phyloP scores from a whole-genome alignment of 2,329 filamentous ascomycete genomes.

The Stachybotrys echinatus region DNA sequence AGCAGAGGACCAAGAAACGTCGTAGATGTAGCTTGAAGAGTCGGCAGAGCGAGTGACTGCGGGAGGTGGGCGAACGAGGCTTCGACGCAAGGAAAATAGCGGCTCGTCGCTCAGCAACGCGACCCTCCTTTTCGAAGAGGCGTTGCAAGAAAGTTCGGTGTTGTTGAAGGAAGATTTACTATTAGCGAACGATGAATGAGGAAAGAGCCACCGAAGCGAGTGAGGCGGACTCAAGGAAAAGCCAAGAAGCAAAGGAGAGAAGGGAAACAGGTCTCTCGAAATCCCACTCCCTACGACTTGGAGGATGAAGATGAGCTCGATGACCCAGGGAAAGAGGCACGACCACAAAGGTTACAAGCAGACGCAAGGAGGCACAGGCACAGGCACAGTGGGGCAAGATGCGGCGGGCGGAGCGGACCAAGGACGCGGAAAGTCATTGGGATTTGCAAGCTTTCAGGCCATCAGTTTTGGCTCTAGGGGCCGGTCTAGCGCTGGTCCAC shows the following conservation, averaged over 20 bases:
- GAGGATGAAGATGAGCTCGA: constrained; percentile 12
- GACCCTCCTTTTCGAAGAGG: constrained; percentile 18
- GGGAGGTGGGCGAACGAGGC: constrained; percentile 8
- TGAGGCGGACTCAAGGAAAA: constrained; percentile 38
- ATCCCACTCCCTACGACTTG: constrained; percentile 14
- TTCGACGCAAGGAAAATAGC: constrained; percentile 7
- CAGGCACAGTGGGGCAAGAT: background rate
- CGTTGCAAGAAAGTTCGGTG: background rate
- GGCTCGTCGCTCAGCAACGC: constrained; percentile 21
- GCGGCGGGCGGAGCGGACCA: constrained; percentile 1
- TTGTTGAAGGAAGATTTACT: background rate
- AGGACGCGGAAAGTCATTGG: constrained; percentile 6
- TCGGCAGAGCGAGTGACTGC: background rate
- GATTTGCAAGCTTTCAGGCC: constrained; percentile 3
- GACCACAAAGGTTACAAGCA: constrained; percentile 5
- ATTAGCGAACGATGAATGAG: background rate
- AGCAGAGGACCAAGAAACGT: constrained; percentile 37
- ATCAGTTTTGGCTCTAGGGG: constrained; percentile 14
- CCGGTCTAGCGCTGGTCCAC: constrained; percentile 10
- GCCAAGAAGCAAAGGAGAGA: constrained; percentile 10
- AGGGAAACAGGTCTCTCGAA: constrained; percentile 11
- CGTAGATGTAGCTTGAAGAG: background rate
- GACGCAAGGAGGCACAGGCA: background rate
- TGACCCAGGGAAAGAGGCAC: constrained; percentile 3
- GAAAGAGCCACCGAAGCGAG: constrained; percentile 50